Evolutionary conservation across 2,329 filamentous ascomycete genomes (phyloP).

Genomic region (Pseudogymnoascus sp.): DNA sequence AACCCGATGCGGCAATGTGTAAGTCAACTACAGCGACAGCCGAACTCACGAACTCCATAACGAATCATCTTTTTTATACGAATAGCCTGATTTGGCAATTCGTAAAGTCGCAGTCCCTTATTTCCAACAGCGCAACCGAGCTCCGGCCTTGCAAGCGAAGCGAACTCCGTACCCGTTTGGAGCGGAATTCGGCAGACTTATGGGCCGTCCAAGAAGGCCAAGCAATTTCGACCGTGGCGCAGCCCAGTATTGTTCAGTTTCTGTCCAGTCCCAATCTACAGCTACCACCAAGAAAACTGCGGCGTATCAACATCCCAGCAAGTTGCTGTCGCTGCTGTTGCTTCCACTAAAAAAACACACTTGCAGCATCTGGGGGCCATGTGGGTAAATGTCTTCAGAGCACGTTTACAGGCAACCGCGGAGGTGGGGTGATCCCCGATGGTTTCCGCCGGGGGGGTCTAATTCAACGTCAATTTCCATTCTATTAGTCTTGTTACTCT

Average conservation of each 20-base stretch:
- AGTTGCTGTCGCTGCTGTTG: background rate
- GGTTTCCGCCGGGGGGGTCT: background rate
- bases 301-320: background rate
- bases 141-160: background rate
- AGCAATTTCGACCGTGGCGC: constrained; percentile 1
- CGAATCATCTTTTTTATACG: background rate
- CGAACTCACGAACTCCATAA: background rate
- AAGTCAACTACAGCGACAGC: background rate
- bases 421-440: background rate
- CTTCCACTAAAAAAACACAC: background rate
- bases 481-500: constrained; percentile 14
- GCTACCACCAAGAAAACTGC: background rate
- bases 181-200: background rate
- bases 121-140: background rate
- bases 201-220: constrained; percentile 2
- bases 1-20: background rate
- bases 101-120: background rate
- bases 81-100: background rate
- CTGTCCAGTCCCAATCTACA: background rate
- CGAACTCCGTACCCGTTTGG: background rate
- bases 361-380: background rate
- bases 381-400: background rate
- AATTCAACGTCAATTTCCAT: constrained; percentile 17
- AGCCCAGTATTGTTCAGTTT: background rate
- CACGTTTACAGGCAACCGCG: constrained; percentile 5